A percentile compares a stretch with the other conserved stretches of the same genome.
Conservation (phyloP, 345 rosid species). For the Melastoma malabathricum region DNA sequence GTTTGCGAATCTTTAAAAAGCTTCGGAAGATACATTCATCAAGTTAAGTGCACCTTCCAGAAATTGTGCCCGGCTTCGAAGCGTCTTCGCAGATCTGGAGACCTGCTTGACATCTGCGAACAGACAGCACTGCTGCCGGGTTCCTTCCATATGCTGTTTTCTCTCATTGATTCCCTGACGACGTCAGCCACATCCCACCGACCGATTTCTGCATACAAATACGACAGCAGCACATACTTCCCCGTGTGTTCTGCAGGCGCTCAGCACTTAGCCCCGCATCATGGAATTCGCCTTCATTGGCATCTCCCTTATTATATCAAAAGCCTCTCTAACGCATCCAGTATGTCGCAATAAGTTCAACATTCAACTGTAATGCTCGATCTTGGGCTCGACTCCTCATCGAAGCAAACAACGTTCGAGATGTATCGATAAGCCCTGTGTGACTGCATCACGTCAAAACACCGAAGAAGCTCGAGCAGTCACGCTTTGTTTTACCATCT, state of each 20-base stretch:
- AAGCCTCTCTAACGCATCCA: slow-evolving; percentile 11
- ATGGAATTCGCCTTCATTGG: slow-evolving; percentile 5
- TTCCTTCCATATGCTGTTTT: slow-evolving; percentile 2
- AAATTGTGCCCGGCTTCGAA: too few relatives aligned
- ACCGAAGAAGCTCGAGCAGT: slow-evolving; percentile 7
- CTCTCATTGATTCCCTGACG: slow-evolving; percentile 10
- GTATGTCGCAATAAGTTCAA: slow-evolving; percentile 9
- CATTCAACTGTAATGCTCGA: slow-evolving; percentile 15
- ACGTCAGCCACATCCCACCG: slow-evolving; percentile 12
- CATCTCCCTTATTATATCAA: slow-evolving; percentile 11
- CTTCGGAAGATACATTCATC: too few relatives aligned
- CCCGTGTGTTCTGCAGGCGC: slow-evolving; percentile 11
- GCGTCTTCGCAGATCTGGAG: too few relatives aligned
- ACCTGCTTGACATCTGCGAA: neutral
- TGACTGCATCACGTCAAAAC: slow-evolving; percentile 14
- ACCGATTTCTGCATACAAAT: slow-evolving; percentile 10
- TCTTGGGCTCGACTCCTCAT: slow-evolving; percentile 6
- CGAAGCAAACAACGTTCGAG: slow-evolving; percentile 8
- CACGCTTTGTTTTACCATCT: slow-evolving; percentile 8
- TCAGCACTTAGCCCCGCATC: slow-evolving; percentile 12
- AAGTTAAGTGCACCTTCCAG: too few relatives aligned
- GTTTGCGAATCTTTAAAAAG: too few relatives aligned
- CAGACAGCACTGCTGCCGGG: slow-evolving; percentile 6
- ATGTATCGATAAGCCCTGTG: slow-evolving; percentile 8
- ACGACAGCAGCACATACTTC: slow-evolving; percentile 11